Percentiles rank a stretch among this genome's conserved stretches.
These are phyloP conservation scores for Aspergillus haitiensis DNA, from an alignment of 495 filamentous ascomycete genomes.

Conservation along the genomic window DNA sequence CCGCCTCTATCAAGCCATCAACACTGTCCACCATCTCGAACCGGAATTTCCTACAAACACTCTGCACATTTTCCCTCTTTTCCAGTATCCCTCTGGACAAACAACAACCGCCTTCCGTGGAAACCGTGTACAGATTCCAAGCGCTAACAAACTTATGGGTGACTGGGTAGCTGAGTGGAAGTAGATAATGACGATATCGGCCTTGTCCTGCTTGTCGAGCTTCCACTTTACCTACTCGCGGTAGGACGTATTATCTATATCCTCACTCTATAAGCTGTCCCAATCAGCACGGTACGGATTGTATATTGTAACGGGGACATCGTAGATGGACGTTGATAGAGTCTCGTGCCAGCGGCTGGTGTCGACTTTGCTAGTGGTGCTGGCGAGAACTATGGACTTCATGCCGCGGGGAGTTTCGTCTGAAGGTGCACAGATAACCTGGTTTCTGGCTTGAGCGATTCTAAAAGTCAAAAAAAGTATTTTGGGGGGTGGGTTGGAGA, in stretches of 20 bases:
- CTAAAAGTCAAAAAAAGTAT: background rate
- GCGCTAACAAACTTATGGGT: constrained; percentile 52
- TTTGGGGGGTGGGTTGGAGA: too few species aligned
- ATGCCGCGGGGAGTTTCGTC: constrained; percentile 7
- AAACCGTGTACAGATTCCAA: constrained; percentile 47
- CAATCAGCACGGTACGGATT: constrained; percentile 58
- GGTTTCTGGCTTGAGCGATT: too few species aligned
- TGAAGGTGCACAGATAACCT: constrained; percentile 17
- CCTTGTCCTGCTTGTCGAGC: constrained; percentile 48
- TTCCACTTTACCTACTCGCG: constrained; percentile 60
- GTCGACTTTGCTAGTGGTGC: constrained; percentile 12
- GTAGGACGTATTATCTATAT: constrained; percentile 44
- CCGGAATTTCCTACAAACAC: constrained; percentile 51
- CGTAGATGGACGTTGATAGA: constrained; percentile 15
- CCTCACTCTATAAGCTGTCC: constrained; percentile 53
- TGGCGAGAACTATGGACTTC: constrained; percentile 14
- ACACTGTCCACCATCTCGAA: constrained; percentile 20
- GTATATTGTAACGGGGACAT: constrained; percentile 54
- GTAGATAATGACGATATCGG: constrained; percentile 57
- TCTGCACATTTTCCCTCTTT: constrained; percentile 56
- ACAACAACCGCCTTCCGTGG: constrained; percentile 52
- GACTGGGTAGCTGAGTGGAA: constrained; percentile 49
- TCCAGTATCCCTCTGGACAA: constrained; percentile 53
- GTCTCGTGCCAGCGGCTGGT: constrained; percentile 9
- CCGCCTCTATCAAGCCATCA: constrained; percentile 13